Evolutionary conservation across 345 rosid species (phyloP).

Genomic region (Pelargonium nanum): DNA sequence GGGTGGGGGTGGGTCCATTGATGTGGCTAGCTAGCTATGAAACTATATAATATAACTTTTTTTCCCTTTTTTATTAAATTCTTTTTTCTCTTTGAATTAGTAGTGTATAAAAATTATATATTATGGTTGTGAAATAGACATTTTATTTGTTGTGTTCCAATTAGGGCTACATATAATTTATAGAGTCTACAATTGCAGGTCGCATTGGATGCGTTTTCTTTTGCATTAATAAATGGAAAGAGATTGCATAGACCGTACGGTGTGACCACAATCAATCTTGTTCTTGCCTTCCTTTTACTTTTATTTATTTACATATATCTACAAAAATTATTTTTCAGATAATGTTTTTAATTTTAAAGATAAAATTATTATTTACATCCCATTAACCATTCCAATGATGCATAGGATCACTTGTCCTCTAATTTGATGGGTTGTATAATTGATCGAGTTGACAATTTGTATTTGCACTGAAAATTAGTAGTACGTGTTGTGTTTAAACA

Average conservation of each 20-base stretch:
- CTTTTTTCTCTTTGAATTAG: not conserved
- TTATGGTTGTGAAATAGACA: conserved; percentile 18
- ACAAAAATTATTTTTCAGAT: not conserved
- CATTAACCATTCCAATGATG: too few relatives aligned
- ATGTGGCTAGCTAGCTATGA: too few relatives aligned
- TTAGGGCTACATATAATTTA: not conserved
- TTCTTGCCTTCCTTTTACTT: conserved; percentile 1
- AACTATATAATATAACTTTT: too few relatives aligned
- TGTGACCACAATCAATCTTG: not conserved
- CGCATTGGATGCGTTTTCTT: conserved; percentile 15
- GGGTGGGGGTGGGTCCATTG: conserved; percentile 11
- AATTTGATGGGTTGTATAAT: too few relatives aligned
- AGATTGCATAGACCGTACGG: conserved; percentile 11
- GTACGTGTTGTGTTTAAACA: too few relatives aligned
- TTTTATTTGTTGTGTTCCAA: conserved; percentile 9
- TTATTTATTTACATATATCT: not conserved
- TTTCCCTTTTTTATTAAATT: too few relatives aligned
- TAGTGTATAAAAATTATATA: not conserved
- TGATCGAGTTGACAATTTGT: too few relatives aligned
- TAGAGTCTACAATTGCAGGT: not conserved
- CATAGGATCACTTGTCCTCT: too few relatives aligned
- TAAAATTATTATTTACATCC: too few relatives aligned
- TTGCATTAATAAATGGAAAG: not conserved
- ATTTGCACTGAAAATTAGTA: too few relatives aligned
- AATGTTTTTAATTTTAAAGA: not conserved